Evolutionary conservation across 768 basidiomycete genomes (phyloP).

Genomic region (Auricularia heimuer): DNA sequence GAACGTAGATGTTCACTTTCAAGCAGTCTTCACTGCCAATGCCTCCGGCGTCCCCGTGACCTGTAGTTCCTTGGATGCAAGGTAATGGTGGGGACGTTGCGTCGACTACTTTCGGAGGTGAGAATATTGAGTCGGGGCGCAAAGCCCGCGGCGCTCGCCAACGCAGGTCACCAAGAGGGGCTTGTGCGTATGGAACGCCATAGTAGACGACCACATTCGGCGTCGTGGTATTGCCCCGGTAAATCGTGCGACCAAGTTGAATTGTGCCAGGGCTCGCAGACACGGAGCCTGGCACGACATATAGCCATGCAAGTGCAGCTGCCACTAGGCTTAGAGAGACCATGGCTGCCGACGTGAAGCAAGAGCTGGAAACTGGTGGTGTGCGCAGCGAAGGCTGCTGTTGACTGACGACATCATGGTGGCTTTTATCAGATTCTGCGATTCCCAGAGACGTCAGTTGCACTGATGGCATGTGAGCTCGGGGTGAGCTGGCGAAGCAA

Average conservation of each 20-base stretch:
- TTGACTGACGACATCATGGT: too few species aligned
- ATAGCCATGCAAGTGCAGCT: neutral
- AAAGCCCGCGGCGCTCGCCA: conserved; percentile 42
- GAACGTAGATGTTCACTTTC: conserved; percentile 57
- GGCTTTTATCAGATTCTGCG: too few species aligned
- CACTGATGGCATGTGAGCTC: too few species aligned
- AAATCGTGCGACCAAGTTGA: conserved; percentile 50
- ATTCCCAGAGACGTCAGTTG: too few species aligned
- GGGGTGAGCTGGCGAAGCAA: too few species aligned
- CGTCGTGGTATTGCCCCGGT: conserved; percentile 42
- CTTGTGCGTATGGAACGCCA: conserved; percentile 29
- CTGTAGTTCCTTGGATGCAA: conserved; percentile 49
- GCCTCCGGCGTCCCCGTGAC: conserved; percentile 46
- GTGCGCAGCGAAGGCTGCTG: too few species aligned
- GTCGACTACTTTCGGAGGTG: neutral
- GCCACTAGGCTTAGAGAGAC: neutral
- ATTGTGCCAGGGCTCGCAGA: conserved; percentile 19
- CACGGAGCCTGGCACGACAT: neutral
- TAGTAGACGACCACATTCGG: conserved; percentile 48
- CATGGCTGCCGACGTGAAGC: neutral
- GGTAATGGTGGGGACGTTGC: neutral
- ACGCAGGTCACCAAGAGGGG: conserved; percentile 23
- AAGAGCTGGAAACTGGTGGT: too few species aligned
- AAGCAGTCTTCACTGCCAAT: conserved; percentile 60
- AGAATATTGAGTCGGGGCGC: neutral